Conservation (phyloP, 148 eudicot genomes). For the Rhododendron griersonianum region DNA sequence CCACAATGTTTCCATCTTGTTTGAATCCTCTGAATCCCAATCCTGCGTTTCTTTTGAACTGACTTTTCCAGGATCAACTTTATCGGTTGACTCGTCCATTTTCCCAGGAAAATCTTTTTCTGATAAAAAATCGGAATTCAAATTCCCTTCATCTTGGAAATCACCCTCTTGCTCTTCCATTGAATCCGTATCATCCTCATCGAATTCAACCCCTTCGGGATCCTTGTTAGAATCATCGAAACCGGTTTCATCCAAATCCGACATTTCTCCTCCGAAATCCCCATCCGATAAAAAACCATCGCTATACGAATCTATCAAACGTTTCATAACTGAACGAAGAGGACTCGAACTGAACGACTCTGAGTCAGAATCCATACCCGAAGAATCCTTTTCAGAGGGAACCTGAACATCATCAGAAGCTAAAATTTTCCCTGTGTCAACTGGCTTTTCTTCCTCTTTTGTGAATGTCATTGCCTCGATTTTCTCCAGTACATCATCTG, state of each 20-base stretch:
- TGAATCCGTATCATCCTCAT: conserved; percentile 41
- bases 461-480: conserved; percentile 1
- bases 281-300: conserved; percentile 58
- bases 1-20: conserved; percentile 70
- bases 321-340: conserved; percentile 25
- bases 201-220: conserved; percentile 25
- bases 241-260: neutral
- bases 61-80: conserved; percentile 22
- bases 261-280: conserved; percentile 41
- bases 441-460: neutral
- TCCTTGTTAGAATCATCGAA: conserved; percentile 9
- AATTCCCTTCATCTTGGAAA: neutral
- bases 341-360: conserved; percentile 39
- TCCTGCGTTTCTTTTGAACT: conserved; percentile 25
- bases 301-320: conserved; percentile 23
- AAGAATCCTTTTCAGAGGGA: conserved; percentile 27
- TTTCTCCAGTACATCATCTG: conserved; percentile 1
- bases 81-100: neutral
- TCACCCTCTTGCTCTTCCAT: conserved; percentile 40
- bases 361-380: conserved; percentile 39
- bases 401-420: conserved; percentile 9
- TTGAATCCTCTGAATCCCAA: conserved; percentile 47
- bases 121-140: conserved; percentile 16
- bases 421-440: neutral
- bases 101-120: conserved; percentile 25